Evolutionary conservation across 1,284 basidiomycete genomes (phyloP), one percentile per base, ranked within the genome.

Genomic region (Trichosporon sp.): DNA sequence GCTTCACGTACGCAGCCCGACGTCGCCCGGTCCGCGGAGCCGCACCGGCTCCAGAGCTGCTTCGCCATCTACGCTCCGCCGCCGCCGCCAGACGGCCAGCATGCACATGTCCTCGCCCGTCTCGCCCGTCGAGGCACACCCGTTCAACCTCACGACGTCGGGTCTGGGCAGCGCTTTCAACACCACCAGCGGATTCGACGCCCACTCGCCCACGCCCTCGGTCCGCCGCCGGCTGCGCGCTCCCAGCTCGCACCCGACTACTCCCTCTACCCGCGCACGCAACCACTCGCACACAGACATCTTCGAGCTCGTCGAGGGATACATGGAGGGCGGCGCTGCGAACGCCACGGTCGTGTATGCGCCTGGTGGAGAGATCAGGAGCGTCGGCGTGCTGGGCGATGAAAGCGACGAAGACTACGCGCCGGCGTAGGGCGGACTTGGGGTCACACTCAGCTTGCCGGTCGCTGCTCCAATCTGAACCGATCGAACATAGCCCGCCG

Each of bases 341-440:
- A 79, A 79, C 63, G 69, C 75, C 58, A 80, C 79, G 32, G 74
- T 74, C 4, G 73, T 80, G n/a, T 78, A 76, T 61, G 71, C 72
- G 6, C 73, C 79, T 0, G 74, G 74, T 19, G 75, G 76, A 11
- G 73, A 78, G 63, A 68, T 77, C 27, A 66, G 67, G 49, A 70
- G 70, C 61, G 74, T 76, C 14, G 73, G 76, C 32, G 74, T 76
- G n/a, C 60, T 77, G 32, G 77, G 74, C 3, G 74, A 73, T 23
- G 71, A 72, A 44, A 44, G 60, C 5, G 69, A 68, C 29, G 60
- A 67, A 49, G 65, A 44, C 19, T 44, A 44, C 9, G 6, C 37
- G 37, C n/a, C n/a, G n/a, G n/a, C n/a, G n/a, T n/a, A n/a, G n/a
- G n/a, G n/a, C n/a, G n/a, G n/a, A n/a, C n/a, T n/a, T n/a, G n/a